A percentile compares a stretch with the other conserved stretches of the same genome.
Evolutionary conservation across 164 flowering plant genomes (phyloP).

Genomic region (Magnolia changhungtana): DNA sequence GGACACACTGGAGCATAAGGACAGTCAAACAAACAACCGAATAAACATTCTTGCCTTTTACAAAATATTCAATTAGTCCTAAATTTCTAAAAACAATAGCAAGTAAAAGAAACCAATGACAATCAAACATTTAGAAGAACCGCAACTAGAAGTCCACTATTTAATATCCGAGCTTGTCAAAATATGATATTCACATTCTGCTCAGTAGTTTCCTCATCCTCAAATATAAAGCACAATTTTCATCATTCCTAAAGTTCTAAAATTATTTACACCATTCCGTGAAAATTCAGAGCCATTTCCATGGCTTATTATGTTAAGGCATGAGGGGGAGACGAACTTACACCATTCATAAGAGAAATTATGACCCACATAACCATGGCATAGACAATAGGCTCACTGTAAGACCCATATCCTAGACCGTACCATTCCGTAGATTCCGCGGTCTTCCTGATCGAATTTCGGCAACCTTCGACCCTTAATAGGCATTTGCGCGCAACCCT

Average conservation of each 20-base stretch:
- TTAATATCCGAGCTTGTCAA: too few species aligned
- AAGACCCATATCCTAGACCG: too few species aligned
- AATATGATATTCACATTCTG: too few species aligned
- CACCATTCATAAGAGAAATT: constrained; percentile 82
- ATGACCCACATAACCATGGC: constrained; percentile 82
- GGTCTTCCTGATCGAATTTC: too few species aligned
- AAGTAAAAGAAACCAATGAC: neutral
- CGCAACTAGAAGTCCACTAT: neutral
- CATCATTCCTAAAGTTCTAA: neutral
- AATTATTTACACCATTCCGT: neutral
- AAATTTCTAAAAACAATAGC: neutral
- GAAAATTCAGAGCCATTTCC: neutral
- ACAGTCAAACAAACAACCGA: neutral
- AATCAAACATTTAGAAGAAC: neutral
- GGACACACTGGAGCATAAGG: neutral
- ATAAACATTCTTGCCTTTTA: neutral
- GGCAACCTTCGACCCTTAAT: too few species aligned
- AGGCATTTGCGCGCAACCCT: too few species aligned
- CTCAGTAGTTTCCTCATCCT: too few species aligned
- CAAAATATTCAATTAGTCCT: too few species aligned
- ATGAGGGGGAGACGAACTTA: constrained; percentile 23
- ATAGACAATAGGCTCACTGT: constrained; percentile 93
- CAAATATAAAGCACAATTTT: neutral
- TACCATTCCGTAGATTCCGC: too few species aligned
- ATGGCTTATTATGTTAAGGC: neutral